Percentiles rank a stretch among this genome's conserved stretches.
phyloP scores from a whole-genome alignment of 805 yeast species.

The Metschnikowia colocasiae region DNA sequence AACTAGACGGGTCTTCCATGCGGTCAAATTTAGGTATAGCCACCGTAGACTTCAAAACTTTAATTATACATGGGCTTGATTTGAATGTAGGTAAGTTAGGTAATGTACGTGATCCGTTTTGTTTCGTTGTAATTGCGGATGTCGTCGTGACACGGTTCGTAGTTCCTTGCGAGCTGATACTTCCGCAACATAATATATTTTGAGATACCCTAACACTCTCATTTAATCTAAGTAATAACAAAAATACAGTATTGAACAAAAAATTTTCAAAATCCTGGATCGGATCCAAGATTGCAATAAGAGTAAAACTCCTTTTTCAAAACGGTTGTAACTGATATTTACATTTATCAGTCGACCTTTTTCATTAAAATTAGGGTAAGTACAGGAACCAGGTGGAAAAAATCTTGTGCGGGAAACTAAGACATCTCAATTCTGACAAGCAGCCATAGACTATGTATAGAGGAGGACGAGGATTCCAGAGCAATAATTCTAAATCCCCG shows the following conservation, averaged over 20 bases:
- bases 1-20: neutral
- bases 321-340: neutral
- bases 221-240: neutral
- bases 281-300: neutral
- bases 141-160: neutral
- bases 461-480: constrained; percentile 17
- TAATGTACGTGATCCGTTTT: neutral
- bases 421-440: neutral
- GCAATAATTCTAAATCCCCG: constrained; percentile 5
- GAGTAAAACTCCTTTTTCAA: neutral
- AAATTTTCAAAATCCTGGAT: neutral
- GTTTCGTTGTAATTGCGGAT: neutral
- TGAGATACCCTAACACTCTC: neutral
- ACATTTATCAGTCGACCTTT: neutral
- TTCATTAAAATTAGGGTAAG: neutral
- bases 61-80: neutral
- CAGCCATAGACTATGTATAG: constrained; percentile 7
- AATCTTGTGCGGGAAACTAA: constrained; percentile 1
- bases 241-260: neutral
- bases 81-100: neutral
- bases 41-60: neutral
- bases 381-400: constrained; percentile 4
- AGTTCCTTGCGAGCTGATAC: neutral
- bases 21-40: neutral
- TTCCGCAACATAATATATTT: neutral